Evolutionary conservation across 2,329 filamentous ascomycete species (phyloP), one percentile per base, ranked within the genome.

Genomic region (Penicillium sp.): DNA sequence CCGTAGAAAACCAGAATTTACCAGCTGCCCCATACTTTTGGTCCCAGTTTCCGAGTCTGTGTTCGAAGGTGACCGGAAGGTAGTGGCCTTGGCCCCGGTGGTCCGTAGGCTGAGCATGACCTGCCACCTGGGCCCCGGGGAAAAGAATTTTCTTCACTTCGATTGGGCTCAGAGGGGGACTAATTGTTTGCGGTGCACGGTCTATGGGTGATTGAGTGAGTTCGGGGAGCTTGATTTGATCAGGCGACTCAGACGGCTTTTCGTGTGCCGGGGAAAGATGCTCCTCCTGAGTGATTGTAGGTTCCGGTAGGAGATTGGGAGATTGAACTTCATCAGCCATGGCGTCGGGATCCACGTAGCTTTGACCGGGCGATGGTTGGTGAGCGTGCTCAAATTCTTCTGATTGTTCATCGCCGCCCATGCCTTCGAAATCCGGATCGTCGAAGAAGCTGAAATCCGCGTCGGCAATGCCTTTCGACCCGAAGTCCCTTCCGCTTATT

Each of bases 361-460:
- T 47, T 11, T 51, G 32, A 18, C 57, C 50, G 49, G 52, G n/a
- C 13, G 43, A 44, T 24, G 57, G 57, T 43, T 63, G 52, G 39
- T 57, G 46, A 13, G 52, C 48, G 27, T 60, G 61, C 36, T 59
- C 52, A 6, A 36, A 27, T 44, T 61, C 52, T n/a, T 59, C 57
- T 9, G 47, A 18, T n/a, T 49, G 42, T 18, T 57, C 49, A 21
- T 53, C 60, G 43, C 55, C 54, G 43, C 55, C 62, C 49, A 68
- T 62, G 7, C 56, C 55, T 9, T 66, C 67, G 45, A 72, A 71
- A 40, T 70, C 75, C 44, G 80, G 80, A 31, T 81, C 80, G 64
- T 87, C 84, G 61, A 87, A 87, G 66, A 86, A 87, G 65, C 80
- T 85, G 67, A 86, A 87, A 62, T 87, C 84, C 4, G 80, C 83